These are phyloP conservation scores for Lumnitzera racemosa DNA, from an alignment of 345 rosid species.

Conservation along the genomic window DNA sequence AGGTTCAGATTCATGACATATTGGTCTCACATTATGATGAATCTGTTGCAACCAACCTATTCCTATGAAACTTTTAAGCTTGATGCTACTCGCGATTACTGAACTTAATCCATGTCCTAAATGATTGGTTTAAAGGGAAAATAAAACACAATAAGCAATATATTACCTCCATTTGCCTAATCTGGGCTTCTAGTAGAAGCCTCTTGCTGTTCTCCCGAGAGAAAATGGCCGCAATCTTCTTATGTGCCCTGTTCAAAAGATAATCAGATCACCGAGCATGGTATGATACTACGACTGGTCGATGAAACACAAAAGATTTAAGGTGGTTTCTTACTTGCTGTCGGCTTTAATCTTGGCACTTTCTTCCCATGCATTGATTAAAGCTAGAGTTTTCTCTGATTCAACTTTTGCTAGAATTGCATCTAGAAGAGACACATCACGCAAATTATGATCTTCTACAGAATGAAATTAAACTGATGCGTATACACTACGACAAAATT, in stretches of 20 bases:
- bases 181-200: slow-evolving; percentile 35
- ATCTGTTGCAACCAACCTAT: too few species aligned
- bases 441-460: not conserved
- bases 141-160: not conserved
- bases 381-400: slow-evolving; percentile 49
- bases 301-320: not conserved
- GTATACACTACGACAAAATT: not conserved
- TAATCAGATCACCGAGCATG: not conserved
- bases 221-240: slow-evolving; percentile 37
- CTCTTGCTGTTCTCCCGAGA: slow-evolving; percentile 60
- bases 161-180: slow-evolving; percentile 55
- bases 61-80: too few species aligned
- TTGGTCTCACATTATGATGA: too few species aligned
- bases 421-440: slow-evolving; percentile 20
- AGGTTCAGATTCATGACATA: too few species aligned
- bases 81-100: too few species aligned
- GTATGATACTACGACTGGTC: not conserved
- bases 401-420: slow-evolving; percentile 35
- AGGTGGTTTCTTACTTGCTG: slow-evolving; percentile 42
- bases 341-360: slow-evolving; percentile 74
- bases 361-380: slow-evolving; percentile 76
- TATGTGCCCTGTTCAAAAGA: slow-evolving; percentile 42
- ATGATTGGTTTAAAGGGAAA: not conserved
- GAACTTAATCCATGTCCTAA: not conserved
- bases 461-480: not conserved